Percentiles rank a stretch among this genome's conserved stretches.
phyloP scores from a whole-genome alignment of 164 flowering plant species.

The Cinnamomum chago region DNA sequence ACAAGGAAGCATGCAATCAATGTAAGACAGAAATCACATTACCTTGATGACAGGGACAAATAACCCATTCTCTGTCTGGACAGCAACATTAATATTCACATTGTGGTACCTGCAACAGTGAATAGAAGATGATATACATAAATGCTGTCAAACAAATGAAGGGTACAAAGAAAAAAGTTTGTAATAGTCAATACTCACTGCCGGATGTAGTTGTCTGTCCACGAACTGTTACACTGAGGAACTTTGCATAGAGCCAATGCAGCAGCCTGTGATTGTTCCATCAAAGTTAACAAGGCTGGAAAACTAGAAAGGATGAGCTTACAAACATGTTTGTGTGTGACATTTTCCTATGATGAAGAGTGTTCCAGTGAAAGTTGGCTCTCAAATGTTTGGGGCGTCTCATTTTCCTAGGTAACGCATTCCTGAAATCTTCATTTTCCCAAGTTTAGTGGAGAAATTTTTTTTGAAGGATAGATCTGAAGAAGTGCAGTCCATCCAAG shows the following conservation, averaged over 20 bases:
- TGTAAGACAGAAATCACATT: background rate
- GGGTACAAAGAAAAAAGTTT: background rate
- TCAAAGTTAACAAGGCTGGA: background rate
- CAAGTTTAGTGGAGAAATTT: background rate
- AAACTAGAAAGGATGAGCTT: background rate
- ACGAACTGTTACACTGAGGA: constrained; percentile 96
- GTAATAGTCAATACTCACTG: constrained; percentile 52
- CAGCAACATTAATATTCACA: constrained; percentile 88
- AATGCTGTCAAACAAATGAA: background rate
- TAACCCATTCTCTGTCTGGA: constrained; percentile 92
- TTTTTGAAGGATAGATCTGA: no score
- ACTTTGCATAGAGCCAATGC: constrained; percentile 93
- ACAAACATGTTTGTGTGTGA: background rate
- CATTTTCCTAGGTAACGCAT: background rate
- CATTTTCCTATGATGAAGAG: background rate
- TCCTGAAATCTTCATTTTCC: background rate
- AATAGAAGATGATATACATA: background rate
- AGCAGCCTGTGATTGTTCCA: constrained; percentile 57
- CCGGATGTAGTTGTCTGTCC: constrained; percentile 85
- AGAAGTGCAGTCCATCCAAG: no score
- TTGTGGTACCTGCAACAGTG: constrained; percentile 52
- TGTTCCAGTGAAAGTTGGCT: background rate
- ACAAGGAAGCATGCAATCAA: background rate
- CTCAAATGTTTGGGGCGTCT: background rate
- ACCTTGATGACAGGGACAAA: constrained; percentile 90